Conservation (phyloP, 352 stramenopile genomes). For the Phytophthora foliorum region DNA sequence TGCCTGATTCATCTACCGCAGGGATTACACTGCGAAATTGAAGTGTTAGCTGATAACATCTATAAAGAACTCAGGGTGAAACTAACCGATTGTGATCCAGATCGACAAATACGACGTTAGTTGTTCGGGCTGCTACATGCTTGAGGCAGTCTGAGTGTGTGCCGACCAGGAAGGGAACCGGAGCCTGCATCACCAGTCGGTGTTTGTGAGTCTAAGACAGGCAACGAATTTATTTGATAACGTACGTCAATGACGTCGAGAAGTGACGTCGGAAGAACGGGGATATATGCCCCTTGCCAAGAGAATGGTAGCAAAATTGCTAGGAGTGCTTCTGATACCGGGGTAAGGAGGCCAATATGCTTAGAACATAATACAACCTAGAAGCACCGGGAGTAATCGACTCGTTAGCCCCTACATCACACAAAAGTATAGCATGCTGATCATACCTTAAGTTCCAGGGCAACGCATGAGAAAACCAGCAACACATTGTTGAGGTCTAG, state of each 20-base stretch:
- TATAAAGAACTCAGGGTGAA: neutral
- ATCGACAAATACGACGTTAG: slow-evolving; percentile 95
- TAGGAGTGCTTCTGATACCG: slow-evolving; percentile 92
- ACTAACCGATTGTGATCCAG: slow-evolving; percentile 92
- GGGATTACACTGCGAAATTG: slow-evolving; percentile 65
- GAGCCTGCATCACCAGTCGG: slow-evolving; percentile 59
- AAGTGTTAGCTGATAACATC: neutral
- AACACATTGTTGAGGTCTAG: slow-evolving; percentile 94
- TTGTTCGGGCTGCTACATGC: slow-evolving; percentile 63
- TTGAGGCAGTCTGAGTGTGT: slow-evolving; percentile 88
- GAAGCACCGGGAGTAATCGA: neutral
- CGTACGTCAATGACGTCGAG: slow-evolving; percentile 94
- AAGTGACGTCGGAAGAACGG: slow-evolving; percentile 92
- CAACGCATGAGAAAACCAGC: slow-evolving; percentile 90
- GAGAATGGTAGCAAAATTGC: slow-evolving; percentile 94
- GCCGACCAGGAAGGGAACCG: slow-evolving; percentile 95
- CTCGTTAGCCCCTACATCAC: neutral
- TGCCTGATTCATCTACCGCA: slow-evolving; percentile 74
- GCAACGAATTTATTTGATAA: neutral
- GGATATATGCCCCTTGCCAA: slow-evolving; percentile 96
- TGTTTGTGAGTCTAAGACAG: neutral
- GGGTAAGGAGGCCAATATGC: slow-evolving; percentile 91
- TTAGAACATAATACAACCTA: slow-evolving; percentile 94
- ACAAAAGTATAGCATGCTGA: neutral
- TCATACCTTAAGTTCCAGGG: slow-evolving; percentile 90